Conservation (phyloP, 305 asterid genomes). For the Coffea humblotiana region DNA sequence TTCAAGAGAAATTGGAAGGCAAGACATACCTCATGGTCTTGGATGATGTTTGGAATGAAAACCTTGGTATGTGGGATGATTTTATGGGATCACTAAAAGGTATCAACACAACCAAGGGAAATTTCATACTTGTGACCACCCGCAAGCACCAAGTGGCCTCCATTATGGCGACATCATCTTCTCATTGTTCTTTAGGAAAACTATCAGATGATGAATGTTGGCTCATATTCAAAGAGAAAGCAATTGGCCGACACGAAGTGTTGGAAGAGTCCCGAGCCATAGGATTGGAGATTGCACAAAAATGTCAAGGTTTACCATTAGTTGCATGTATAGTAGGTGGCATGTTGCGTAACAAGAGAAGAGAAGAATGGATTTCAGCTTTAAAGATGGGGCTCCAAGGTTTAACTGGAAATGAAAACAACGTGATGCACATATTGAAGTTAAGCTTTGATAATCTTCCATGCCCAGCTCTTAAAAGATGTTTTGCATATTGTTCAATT, state of each 20-base stretch:
- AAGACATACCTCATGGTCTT: constrained; percentile 29
- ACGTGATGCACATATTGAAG: too few relatives aligned
- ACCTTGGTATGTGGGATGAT: background rate
- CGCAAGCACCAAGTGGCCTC: background rate
- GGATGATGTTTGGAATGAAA: constrained; percentile 34
- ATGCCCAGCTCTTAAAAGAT: too few relatives aligned
- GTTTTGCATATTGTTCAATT: too few relatives aligned
- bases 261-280: too few relatives aligned
- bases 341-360: too few relatives aligned
- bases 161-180: background rate
- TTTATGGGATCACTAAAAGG: background rate
- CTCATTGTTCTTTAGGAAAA: background rate
- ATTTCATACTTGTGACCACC: constrained; percentile 3
- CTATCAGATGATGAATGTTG: background rate
- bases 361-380: too few relatives aligned
- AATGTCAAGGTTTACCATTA: too few relatives aligned
- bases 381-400: too few relatives aligned
- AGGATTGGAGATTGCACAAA: too few relatives aligned
- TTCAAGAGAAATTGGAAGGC: background rate
- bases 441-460: too few relatives aligned
- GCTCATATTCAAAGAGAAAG: background rate
- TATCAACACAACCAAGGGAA: background rate
- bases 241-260: background rate
- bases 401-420: too few relatives aligned
- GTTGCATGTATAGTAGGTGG: too few relatives aligned